Base-by-base conservation (phyloP, 495 filamentous ascomycete genomes). In the Aspergillus asperescens region DNA sequence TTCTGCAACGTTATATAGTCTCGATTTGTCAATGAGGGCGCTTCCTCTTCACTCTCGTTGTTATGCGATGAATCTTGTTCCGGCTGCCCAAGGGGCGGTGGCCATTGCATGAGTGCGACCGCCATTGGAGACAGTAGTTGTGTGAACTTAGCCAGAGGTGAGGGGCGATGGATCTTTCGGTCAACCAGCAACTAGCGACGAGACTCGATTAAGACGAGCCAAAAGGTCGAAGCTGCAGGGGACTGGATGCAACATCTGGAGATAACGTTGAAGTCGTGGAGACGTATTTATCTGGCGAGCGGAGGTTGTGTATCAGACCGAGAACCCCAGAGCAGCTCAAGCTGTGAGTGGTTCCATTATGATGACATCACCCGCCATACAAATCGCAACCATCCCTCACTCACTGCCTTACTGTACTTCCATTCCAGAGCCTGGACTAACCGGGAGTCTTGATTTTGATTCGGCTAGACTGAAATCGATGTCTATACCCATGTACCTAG, bases 281-380 rank as follows among this genome's bases (percentile, higher is more conserved):
- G 27, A 12, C 41, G 28, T 22, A 47, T 47, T 47, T 47, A 47
- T 47, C 29, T n/a, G 23, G 20, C 20, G 38, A 38, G 9, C 13
- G 27, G 28, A 19, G 13, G 39, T 27, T 18, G 31, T 52, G 47
- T 35, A 25, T 19, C 5, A 8, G 7, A 25, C 1, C 27, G 28
- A 34, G 49, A 24, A 40, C 1, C 19, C 41, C 38, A 34, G 27
- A 25, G 49, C 46, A 25, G 12, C 39, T 19, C 47, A 23, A 40
- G 37, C 28, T 52, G 29, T 35, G 34, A 52, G 28, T 52, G 50
- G 50, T 24, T 45, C 51, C 51, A 42, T 34, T 46, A 32, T 32
- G 15, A 54, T 54, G 51, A 54, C 51, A 54, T 54, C 51, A 54
- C 42, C 51, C 16, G n/a, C 22, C n/a, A 12, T 16, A 28, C 29